Evolutionary conservation across 176 grass and related monocot species (phyloP).

Genomic region (Paspalum notatum): DNA sequence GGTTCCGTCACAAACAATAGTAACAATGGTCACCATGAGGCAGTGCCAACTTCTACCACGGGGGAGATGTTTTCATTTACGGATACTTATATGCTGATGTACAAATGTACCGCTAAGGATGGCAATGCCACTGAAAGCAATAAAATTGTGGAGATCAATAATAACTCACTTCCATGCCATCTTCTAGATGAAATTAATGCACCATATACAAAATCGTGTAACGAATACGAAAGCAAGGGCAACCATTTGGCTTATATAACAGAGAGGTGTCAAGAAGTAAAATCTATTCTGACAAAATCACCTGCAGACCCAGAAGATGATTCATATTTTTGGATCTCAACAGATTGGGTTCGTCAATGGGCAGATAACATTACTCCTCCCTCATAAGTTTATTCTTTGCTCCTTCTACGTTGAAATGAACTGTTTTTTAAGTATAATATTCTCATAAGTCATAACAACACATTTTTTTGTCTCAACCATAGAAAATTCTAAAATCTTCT

Average conservation of each 20-base stretch:
- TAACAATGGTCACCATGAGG: constrained; percentile 40
- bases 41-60: constrained; percentile 29
- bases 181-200: constrained; percentile 73
- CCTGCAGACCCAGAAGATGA: constrained; percentile 58
- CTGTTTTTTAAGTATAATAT: constrained; percentile 24
- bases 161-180: constrained; percentile 62
- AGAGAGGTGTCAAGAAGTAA: constrained; percentile 87
- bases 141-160: constrained; percentile 50
- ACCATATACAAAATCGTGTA: constrained; percentile 62
- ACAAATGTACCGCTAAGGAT: constrained; percentile 56
- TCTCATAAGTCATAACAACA: constrained; percentile 9
- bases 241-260: constrained; percentile 61
- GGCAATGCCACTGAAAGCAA: constrained; percentile 45
- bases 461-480: background rate
- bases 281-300: constrained; percentile 78
- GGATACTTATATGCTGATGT: constrained; percentile 99
- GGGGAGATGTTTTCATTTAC: constrained; percentile 85
- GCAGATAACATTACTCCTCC: constrained; percentile 76
- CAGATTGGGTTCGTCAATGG: constrained; percentile 97
- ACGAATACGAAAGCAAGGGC: constrained; percentile 74
- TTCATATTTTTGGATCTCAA: constrained; percentile 97
- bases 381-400: constrained; percentile 59
- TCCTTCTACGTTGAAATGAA: background rate
- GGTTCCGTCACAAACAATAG: constrained; percentile 50
- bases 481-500: constrained; percentile 3